phyloP scores from a whole-genome alignment of 345 rosid species.

The Excoecaria cochinchinensis region DNA sequence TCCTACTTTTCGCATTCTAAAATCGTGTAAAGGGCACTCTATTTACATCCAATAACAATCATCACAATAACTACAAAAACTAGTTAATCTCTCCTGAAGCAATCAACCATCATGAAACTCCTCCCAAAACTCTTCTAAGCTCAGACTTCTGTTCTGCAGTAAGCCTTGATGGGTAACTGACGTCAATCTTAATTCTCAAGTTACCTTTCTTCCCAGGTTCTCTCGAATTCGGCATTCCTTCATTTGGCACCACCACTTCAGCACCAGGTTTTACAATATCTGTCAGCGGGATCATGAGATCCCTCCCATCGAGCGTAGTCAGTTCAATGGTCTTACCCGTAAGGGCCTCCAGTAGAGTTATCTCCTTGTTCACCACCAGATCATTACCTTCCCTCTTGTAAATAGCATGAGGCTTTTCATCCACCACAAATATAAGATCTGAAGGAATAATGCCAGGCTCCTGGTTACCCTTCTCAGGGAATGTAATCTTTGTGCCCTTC shows the following conservation, averaged over 20 bases:
- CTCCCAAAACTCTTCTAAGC: slow-evolving; percentile 70
- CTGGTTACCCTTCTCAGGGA: slow-evolving; percentile 84
- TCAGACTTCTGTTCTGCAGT: slow-evolving; percentile 78
- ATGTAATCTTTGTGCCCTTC: slow-evolving; percentile 90
- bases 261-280: slow-evolving; percentile 74
- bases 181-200: slow-evolving; percentile 75
- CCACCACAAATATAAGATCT: slow-evolving; percentile 70
- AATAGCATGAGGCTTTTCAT: slow-evolving; percentile 81
- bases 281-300: slow-evolving; percentile 60
- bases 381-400: slow-evolving; percentile 87
- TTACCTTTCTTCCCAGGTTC: slow-evolving; percentile 83
- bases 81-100: slow-evolving; percentile 19
- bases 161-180: slow-evolving; percentile 76
- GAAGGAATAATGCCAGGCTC: slow-evolving; percentile 78
- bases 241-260: slow-evolving; percentile 72
- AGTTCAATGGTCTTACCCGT: slow-evolving; percentile 73
- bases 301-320: slow-evolving; percentile 72
- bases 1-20: slow-evolving; percentile 31
- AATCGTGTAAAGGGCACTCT: slow-evolving; percentile 9
- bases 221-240: slow-evolving; percentile 91
- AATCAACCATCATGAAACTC: slow-evolving; percentile 42
- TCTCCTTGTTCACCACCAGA: slow-evolving; percentile 63
- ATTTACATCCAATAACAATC: slow-evolving; percentile 31
- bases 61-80: background rate
- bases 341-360: slow-evolving; percentile 82